Evolutionary conservation across 139 green algal genomes (phyloP), one percentile per base, ranked within the genome.

Genomic region (Mesostigma viride): DNA sequence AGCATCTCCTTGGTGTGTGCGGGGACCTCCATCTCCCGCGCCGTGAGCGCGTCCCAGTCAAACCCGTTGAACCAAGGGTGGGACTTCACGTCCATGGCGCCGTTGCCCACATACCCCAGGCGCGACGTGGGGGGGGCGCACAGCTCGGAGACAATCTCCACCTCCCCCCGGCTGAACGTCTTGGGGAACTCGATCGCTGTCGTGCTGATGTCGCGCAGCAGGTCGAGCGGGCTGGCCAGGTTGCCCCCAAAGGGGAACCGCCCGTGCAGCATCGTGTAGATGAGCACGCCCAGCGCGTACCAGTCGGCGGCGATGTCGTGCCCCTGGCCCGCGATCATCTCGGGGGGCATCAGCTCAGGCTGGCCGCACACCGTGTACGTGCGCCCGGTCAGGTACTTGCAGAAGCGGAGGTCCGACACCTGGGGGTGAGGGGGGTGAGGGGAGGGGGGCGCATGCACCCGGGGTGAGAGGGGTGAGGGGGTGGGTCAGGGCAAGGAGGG

Each of bases 361-460:
- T 77, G 63, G 8, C 87, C 87, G 31, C 87, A 92, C 28, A 94
- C 57, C 28, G 85, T 91, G 72, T 79, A 91, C 2, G 83, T 85
- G 67, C 81, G 81, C 8, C 75, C 75, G 27, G 82, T 69, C 47
- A 75, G 35, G 34, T 64, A 62, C 30, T 82, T 82, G 0, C 83
- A 77, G 76, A 89, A 82, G 22, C 67, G 67, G 17, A 75, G 36
- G 69, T 75, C 69, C 0, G 47, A 22, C 32, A 75, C n/a, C 62
- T 75, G 63, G 60, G 30, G 40, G 40, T 53, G n/a, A n/a, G n/a
- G n/a, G n/a, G n/a, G n/a, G n/a, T n/a, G n/a, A n/a, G n/a, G n/a
- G n/a, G n/a, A n/a, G n/a, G n/a, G n/a, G n/a, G n/a, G n/a, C n/a
- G n/a, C n/a, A n/a, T n/a, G n/a, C n/a, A n/a, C n/a, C 32, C 22